Evolutionary conservation across 2,329 filamentous ascomycete genomes (phyloP), one percentile per base, ranked within the genome.

Genomic region (Scolecobasidium constrictum): DNA sequence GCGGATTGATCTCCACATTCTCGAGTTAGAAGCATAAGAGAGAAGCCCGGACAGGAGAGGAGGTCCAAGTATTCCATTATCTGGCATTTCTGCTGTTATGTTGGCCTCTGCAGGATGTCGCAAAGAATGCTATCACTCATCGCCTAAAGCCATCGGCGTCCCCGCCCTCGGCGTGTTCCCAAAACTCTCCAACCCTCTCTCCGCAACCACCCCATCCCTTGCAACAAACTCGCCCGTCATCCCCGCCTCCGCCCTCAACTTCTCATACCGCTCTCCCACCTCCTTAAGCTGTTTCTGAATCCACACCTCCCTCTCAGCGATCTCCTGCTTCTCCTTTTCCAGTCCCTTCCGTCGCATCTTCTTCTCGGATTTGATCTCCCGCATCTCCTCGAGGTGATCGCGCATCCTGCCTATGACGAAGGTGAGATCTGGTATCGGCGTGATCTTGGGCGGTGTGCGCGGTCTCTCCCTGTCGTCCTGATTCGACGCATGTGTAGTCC

Each of bases 231-330:
- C 26, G 9, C 19, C 26, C 15, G 38, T 17, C 13, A 26, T 19
- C 22, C 36, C 43, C n/a, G 43, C 37, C 35, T 40, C 38, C 17
- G 36, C 35, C 4, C 28, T 31, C 17, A 40, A n/a, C 19, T 45
- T 43, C 52, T 80, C 72, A 56, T 82, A 86, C 48, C 76, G 72
- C 47, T 84, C 78, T 0, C 85, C 87, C 0, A 86, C 85, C 57
- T 92, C 81, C 56, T 86, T 81, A 41, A 96, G 65, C 43, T 93
- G 65, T 16, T 73, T 71, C 61, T 95, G 88, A 0, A 95, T 82
- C 59, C 92, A 84, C 4, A 69, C 72, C 61, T 94, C 84, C 45
- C 86, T 71, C 48, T 72, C 68, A 4, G 73, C 62, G 34, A 94
- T 75, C 21, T 83, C 75, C 3, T 69, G 65, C 54, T 81, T 84